Evolutionary conservation across 202 grass and related monocot genomes (phyloP).

Genomic region (Sporobolus alterniflorus): DNA sequence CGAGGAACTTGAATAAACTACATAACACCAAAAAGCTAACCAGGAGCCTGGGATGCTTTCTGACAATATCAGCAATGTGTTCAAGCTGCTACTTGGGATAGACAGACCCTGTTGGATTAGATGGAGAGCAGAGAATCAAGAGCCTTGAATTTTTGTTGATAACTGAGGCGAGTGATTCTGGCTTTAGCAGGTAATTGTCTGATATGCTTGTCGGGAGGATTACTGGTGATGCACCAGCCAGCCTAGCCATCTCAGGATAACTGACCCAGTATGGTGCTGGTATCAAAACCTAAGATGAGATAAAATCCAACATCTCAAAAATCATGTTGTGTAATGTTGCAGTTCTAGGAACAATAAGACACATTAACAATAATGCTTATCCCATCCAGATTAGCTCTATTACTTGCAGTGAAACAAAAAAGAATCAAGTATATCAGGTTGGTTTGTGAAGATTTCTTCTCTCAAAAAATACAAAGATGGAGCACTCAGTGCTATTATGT

Average conservation of each 20-base stretch:
- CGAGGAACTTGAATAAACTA: slow-evolving; percentile 21
- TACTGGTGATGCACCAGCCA: slow-evolving; percentile 80
- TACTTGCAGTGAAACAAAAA: slow-evolving; percentile 5
- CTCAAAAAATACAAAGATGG: background rate
- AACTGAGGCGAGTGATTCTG: slow-evolving; percentile 65
- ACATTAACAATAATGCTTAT: background rate
- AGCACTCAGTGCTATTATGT: background rate
- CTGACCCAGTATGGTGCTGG: slow-evolving; percentile 96
- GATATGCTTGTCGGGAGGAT: slow-evolving; percentile 90
- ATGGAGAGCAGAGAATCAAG: slow-evolving; percentile 93
- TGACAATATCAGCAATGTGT: slow-evolving; percentile 89
- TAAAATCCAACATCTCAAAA: slow-evolving; percentile 11
- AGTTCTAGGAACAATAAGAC: slow-evolving; percentile 32
- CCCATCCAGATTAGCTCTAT: slow-evolving; percentile 14
- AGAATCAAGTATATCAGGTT: background rate
- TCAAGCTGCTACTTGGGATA: slow-evolving; percentile 88
- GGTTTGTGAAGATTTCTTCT: background rate
- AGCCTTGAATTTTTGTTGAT: slow-evolving; percentile 91
- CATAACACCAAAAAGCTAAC: slow-evolving; percentile 44
- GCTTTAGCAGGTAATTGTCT: slow-evolving; percentile 75
- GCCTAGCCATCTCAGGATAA: slow-evolving; percentile 96
- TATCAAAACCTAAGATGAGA: slow-evolving; percentile 74
- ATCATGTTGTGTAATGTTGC: background rate
- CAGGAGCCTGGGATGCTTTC: slow-evolving; percentile 90
- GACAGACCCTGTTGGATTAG: slow-evolving; percentile 95